Evolutionary conservation across 257 asterid genomes (phyloP).

Genomic region (Nicotiana undulata): DNA sequence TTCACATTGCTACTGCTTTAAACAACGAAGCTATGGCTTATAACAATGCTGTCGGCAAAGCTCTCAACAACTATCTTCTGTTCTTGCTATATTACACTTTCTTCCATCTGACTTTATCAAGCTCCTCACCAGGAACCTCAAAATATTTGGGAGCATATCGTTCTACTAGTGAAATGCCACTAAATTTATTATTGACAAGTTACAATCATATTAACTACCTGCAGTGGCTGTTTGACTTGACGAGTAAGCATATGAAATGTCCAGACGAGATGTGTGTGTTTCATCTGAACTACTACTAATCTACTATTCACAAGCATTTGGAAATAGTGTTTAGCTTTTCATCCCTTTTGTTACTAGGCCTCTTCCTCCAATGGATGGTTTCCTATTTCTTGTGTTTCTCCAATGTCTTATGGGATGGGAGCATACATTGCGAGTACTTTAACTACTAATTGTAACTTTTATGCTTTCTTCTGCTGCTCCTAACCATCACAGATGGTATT

Average conservation of each 20-base stretch:
- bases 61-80: background rate
- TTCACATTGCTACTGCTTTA: background rate
- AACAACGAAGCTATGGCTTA: background rate
- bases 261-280: background rate
- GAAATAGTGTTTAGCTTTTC: background rate
- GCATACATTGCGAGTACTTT: background rate
- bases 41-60: background rate
- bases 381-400: background rate
- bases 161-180: background rate
- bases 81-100: background rate
- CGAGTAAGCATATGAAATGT: background rate
- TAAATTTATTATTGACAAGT: background rate
- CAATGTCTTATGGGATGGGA: background rate
- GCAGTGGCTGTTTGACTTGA: background rate
- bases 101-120: background rate
- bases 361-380: background rate
- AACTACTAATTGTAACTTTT: background rate
- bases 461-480: background rate
- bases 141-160: background rate
- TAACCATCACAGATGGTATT: background rate
- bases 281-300: background rate
- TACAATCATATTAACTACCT: background rate
- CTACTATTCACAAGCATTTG: background rate
- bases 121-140: background rate
- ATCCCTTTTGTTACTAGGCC: background rate